These are phyloP conservation scores for Dictyostelium brefeldianum DNA, from an alignment of 78 protist species.

Conservation along the genomic window DNA sequence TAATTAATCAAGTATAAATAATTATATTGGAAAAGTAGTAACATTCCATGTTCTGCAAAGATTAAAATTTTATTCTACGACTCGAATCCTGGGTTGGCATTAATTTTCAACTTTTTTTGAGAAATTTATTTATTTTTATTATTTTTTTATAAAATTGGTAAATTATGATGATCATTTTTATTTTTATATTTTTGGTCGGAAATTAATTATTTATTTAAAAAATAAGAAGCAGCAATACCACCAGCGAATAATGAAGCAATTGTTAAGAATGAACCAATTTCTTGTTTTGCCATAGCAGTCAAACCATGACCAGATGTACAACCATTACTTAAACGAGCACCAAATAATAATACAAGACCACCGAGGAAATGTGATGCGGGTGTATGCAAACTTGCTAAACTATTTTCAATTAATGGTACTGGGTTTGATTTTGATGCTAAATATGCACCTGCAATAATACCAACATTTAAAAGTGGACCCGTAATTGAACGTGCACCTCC, in stretches of 20 bases:
- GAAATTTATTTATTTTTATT: too few species aligned
- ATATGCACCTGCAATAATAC: slow-evolving; percentile 60
- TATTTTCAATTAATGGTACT: not conserved
- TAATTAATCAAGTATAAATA: too few species aligned
- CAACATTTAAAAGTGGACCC: slow-evolving; percentile 42
- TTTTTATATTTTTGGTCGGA: slow-evolving; percentile 1
- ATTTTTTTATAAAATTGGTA: too few species aligned
- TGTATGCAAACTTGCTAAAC: not conserved
- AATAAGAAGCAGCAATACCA: slow-evolving; percentile 53
- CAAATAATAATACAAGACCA: slow-evolving; percentile 59
- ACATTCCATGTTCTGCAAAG: too few species aligned
- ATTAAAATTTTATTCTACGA: too few species aligned
- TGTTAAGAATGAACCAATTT: slow-evolving; percentile 49
- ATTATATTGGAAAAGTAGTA: too few species aligned
- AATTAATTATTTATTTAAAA: slow-evolving; percentile 27
- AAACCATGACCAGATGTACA: slow-evolving; percentile 68
- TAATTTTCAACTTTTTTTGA: too few species aligned
- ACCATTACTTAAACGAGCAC: slow-evolving; percentile 72
- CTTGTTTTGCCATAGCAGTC: slow-evolving; percentile 58
- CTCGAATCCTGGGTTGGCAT: too few species aligned
- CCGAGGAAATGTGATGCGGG: not conserved
- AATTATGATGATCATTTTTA: too few species aligned
- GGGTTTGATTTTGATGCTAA: slow-evolving; percentile 10
- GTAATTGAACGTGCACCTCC: not conserved
- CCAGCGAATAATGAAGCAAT: slow-evolving; percentile 70